phyloP scores from a whole-genome alignment of 2,329 filamentous ascomycete genomes.

The Penicillium corylophilum region DNA sequence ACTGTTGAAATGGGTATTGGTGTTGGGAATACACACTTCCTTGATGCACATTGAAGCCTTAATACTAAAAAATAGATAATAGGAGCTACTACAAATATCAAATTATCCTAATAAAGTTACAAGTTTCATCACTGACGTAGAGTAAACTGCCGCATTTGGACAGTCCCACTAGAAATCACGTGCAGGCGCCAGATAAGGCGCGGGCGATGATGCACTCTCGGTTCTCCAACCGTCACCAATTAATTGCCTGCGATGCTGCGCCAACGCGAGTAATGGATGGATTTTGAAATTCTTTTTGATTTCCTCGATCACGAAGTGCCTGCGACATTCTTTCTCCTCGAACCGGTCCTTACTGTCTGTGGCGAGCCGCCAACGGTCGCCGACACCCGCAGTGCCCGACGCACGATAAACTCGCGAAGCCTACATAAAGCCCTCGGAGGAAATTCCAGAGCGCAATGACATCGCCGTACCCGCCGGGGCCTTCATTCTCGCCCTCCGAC shows the following conservation, averaged over 20 bases:
- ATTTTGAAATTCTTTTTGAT: neutral
- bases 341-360: neutral
- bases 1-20: neutral
- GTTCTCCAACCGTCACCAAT: conserved; percentile 9
- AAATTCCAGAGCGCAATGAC: conserved; percentile 22
- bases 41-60: too few species aligned
- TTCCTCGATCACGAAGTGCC: neutral
- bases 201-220: conserved; percentile 11
- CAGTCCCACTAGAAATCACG: conserved; percentile 20
- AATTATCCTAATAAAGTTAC: neutral
- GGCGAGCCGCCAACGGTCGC: conserved; percentile 1
- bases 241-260: conserved; percentile 9
- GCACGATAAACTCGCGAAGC: conserved; percentile 3
- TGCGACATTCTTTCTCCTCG: neutral
- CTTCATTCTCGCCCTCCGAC: conserved; percentile 33
- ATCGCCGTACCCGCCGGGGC: conserved; percentile 31
- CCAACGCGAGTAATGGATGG: neutral
- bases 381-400: conserved; percentile 4
- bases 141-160: conserved; percentile 16
- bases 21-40: neutral
- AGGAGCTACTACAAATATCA: neutral
- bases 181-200: conserved; percentile 14
- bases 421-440: neutral
- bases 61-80: too few species aligned
- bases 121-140: conserved; percentile 12